These are phyloP conservation scores for Aegilops bicornis DNA, from an alignment of 176 grass and related monocot genomes.

Conservation along the genomic window DNA sequence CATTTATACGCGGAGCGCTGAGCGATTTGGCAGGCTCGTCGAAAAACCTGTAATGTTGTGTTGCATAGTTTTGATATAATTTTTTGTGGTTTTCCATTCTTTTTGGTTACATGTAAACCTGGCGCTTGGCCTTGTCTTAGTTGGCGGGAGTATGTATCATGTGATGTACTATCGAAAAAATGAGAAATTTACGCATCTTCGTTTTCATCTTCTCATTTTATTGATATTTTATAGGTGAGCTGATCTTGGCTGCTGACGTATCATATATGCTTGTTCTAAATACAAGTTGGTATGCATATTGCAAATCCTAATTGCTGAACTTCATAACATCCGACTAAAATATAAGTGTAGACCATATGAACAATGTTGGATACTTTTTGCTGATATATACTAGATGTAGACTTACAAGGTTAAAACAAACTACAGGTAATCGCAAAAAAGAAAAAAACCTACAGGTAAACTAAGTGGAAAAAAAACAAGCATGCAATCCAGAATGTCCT, in stretches of 20 bases:
- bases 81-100: slow-evolving; percentile 5
- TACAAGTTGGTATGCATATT: neutral
- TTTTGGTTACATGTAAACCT: slow-evolving; percentile 16
- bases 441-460: too few relatives aligned
- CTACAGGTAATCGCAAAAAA: too few relatives aligned
- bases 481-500: too few relatives aligned
- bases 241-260: neutral
- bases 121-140: neutral
- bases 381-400: neutral
- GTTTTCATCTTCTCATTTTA: neutral
- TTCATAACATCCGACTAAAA: neutral
- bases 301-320: too few relatives aligned
- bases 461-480: too few relatives aligned
- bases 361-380: neutral
- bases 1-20: neutral
- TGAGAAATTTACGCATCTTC: neutral
- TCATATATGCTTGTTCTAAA: neutral
- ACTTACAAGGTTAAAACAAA: neutral
- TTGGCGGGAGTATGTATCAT: slow-evolving; percentile 22
- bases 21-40: neutral
- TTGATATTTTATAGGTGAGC: neutral
- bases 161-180: neutral
- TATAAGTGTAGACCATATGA: neutral
- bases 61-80: slow-evolving; percentile 26
- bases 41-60: slow-evolving; percentile 28